Base-by-base conservation (phyloP, 2,329 filamentous ascomycete genomes). In the Colletotrichum eleusines region DNA sequence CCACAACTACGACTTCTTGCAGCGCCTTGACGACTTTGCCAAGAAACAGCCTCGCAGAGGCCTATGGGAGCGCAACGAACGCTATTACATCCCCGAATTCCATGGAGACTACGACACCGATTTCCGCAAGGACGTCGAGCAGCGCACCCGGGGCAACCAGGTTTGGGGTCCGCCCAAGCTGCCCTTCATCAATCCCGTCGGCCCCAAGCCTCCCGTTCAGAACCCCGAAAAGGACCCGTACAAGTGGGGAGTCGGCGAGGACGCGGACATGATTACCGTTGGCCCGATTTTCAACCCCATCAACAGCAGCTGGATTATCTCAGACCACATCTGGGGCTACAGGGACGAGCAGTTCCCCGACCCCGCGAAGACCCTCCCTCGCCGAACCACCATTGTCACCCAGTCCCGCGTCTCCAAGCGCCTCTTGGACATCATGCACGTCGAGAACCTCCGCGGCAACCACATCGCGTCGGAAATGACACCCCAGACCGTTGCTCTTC, bases 381-480 rank as follows among this genome's bases (percentile, higher is more conserved):
- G 92, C 64, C 89, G 93, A 69, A 89, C 90, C 14, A 92, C 92
- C n/a, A 92, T 95, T 75, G 90, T 94, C 72, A 94, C 92, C 0
- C 91, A 94, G 73, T 90, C 91, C 1, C 89, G 93, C 63, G 83
- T 94, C 9, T 94, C 92, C 20, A 91, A 90, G 77, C 87, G 87
- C 35, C 84, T 95, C 2, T 84, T 95, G 42, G 87, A 93, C 74
- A 86, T 90, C 72, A 95, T 95, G 92, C 92, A 95, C 77, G 86
- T 89, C 42, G 93, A 95, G 78, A 93, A 92, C 63, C 84, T 91
- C 73, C 86, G 88, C 18, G 91, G 92, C 73, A 91, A 92, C 76
- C 92, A 94, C 77, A 90, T 95, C 75, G 92, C 91, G 69, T 92
- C 92, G 0, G 93, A 95, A 78, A 94, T 95, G 92, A 92, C 90